Base-by-base conservation (phyloP, 495 filamentous ascomycete genomes). In the Aspergillus cavernicola region DNA sequence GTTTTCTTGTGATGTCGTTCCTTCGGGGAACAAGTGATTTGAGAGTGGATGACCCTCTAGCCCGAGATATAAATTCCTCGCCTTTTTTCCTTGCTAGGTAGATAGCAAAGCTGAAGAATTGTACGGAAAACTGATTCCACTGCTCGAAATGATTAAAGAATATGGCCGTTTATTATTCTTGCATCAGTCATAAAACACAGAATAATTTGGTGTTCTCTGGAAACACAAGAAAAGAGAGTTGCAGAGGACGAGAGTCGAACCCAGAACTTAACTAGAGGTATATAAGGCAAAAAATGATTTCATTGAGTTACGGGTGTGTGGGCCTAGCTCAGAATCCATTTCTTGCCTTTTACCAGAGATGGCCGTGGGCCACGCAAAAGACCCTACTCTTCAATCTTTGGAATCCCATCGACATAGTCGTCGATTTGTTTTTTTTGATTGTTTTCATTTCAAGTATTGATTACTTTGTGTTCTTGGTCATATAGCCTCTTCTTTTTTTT, bases 281-380 rank as follows among this genome's bases (percentile, higher is more conserved):
- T 48, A 56, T 37, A 50, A 16, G 29, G 8, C 22, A 39, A 5
- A 33, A 42, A 16, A 15, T 22, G n/a, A 10, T 1, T 15, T 10
- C 5, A 0, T 1, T 0, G 4, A 12, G 16, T 40, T 22, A 54
- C 36, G 52, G 52, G 52, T 54, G 52, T 54, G 52, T 54, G 52
- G 52, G 52, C 52, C 52, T 54, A 54, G 52, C 52, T 54, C 52
- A 54, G 52, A 54, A 54, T 54, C 52, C 52, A 54, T 54, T 54
- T 54, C 52, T 54, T 54, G 52, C 52, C 52, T 54, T 54, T 54
- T 54, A 54, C 52, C 52, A 54, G 52, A 54, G 52, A 54, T 54
- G 52, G 52, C 52, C 52, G 52, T 54, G 52, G 52, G 52, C 52
- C 52, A 54, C 52, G 52, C 52, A 54, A 54, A 54, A 54, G 23